phyloP scores from a whole-genome alignment of 2,329 filamentous ascomycete species.

The Gnomoniopsis sp. region DNA sequence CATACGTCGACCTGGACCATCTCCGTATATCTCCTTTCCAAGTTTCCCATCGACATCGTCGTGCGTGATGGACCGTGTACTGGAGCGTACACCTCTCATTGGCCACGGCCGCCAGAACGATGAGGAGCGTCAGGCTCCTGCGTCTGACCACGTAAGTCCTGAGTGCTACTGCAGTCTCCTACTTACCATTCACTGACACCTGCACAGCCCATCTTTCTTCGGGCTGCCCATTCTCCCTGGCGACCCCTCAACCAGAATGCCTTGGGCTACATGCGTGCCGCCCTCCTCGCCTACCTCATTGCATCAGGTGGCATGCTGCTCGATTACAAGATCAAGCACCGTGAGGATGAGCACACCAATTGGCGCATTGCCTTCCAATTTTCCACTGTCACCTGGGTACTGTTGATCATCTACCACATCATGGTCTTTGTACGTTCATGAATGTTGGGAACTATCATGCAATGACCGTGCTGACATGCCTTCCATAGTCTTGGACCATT shows the following conservation, averaged over 20 bases:
- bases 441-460: not conserved
- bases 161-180: not conserved
- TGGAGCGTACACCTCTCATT: constrained; percentile 21
- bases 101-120: constrained; percentile 5
- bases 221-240: constrained; percentile 51
- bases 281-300: constrained; percentile 41
- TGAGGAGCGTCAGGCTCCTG: constrained; percentile 13
- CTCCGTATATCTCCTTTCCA: constrained; percentile 13
- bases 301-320: constrained; percentile 38
- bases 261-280: constrained; percentile 41
- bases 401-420: constrained; percentile 44
- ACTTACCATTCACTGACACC: constrained; percentile 14
- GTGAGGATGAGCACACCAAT: constrained; percentile 33
- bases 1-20: not conserved
- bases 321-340: constrained; percentile 41
- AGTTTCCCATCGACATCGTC: constrained; percentile 1
- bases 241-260: constrained; percentile 41
- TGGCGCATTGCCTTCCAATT: constrained; percentile 49
- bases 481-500: constrained; percentile 40
- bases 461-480: not conserved
- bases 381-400: constrained; percentile 38
- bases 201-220: constrained; percentile 47
- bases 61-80: constrained; percentile 17
- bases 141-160: constrained; percentile 28
- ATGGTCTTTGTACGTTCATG: constrained; percentile 40